A percentile compares a stretch with the other conserved stretches of the same genome.
Conservation (phyloP, 208 protist species). For the Leishmania guyanensis region DNA sequence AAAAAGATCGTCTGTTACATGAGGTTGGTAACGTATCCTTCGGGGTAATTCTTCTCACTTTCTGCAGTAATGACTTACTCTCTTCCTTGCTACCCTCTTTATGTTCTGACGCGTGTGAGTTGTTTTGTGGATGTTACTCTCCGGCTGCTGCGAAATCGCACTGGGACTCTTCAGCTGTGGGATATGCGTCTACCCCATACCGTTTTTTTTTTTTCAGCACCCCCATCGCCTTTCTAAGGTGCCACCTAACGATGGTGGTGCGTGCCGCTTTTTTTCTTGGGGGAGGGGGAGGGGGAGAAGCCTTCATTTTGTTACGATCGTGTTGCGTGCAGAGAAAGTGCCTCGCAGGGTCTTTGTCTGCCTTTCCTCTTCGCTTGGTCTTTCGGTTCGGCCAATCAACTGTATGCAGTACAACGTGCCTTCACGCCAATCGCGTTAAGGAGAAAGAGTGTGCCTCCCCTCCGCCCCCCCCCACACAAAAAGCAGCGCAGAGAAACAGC, state of each 20-base stretch:
- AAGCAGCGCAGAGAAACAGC: not conserved
- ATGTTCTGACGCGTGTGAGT: not conserved
- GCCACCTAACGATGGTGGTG: not conserved
- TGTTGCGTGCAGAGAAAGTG: not conserved
- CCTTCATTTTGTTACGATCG: no score
- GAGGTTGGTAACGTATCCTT: not conserved
- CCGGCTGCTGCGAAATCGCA: not conserved
- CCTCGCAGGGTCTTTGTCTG: not conserved
- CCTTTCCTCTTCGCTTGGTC: not conserved
- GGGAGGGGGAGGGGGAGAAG: no score
- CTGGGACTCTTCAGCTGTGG: not conserved
- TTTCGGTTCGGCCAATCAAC: not conserved
- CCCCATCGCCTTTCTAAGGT: no score
- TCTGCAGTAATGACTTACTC: not conserved
- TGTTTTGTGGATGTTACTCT: not conserved
- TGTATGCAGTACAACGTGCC: not conserved
- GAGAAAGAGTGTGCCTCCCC: not conserved
- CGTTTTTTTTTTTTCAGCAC: not conserved
- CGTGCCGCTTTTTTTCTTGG: not conserved
- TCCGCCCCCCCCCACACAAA: not conserved
- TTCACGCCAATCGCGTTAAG: not conserved
- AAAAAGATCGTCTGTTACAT: not conserved
- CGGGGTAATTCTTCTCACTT: no score
- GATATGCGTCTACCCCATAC: no score
- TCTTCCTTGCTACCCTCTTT: not conserved